These are phyloP conservation scores for Alliaria petiolata DNA, from an alignment of 345 rosid species.

Conservation along the genomic window DNA sequence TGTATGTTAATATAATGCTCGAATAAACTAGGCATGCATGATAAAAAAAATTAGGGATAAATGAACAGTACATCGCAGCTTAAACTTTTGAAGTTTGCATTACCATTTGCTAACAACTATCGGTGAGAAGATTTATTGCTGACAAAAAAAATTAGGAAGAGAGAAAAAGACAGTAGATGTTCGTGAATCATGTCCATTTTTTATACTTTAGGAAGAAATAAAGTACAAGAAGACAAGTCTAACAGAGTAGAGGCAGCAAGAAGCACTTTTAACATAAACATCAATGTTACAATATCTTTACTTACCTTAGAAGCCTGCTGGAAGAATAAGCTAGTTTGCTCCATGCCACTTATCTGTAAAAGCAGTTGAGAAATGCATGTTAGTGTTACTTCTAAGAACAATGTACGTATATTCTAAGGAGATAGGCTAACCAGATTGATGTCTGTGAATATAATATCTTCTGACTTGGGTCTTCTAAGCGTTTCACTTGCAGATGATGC, in stretches of 20 bases:
- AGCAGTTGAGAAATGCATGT: constrained; percentile 6
- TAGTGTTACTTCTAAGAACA: not conserved
- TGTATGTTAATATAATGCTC: not conserved
- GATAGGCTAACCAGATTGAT: constrained; percentile 73
- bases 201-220: no score
- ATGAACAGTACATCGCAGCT: not conserved
- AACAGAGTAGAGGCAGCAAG: not conserved
- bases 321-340: constrained; percentile 93
- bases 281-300: constrained; percentile 2
- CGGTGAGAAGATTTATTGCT: no score
- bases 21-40: not conserved
- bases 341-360: constrained; percentile 95
- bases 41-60: no score
- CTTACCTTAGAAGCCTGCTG: constrained; percentile 97
- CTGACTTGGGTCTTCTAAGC: constrained; percentile 43
- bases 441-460: constrained; percentile 67
- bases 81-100: not conserved
- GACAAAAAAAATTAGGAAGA: not conserved
- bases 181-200: not conserved
- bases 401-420: not conserved
- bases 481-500: constrained; percentile 42
- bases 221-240: not conserved
- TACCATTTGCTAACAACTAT: no score
- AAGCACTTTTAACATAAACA: not conserved
- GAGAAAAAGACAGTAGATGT: not conserved